Conservation (phyloP, 78 protist species). For the Tieghemostelium lacteum region DNA sequence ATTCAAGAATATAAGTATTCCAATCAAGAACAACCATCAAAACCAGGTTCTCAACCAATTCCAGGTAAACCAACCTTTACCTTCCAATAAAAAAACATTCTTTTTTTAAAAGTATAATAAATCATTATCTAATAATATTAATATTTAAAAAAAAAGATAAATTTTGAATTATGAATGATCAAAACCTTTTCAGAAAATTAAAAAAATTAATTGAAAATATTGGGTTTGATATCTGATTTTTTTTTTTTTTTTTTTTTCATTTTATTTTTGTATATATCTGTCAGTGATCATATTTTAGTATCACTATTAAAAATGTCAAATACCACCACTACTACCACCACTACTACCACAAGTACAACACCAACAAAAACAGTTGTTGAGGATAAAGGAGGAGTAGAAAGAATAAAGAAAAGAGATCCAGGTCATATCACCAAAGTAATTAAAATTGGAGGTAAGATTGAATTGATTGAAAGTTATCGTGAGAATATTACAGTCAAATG, state of each 20-base stretch:
- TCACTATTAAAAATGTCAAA: neutral
- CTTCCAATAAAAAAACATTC: too few species aligned
- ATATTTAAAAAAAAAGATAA: neutral
- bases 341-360: neutral
- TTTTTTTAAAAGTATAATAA: too few species aligned
- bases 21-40: neutral
- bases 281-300: neutral
- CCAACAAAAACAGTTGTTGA: constrained; percentile 3
- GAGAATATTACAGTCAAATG: neutral
- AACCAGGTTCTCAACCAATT: neutral
- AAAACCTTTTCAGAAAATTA: neutral
- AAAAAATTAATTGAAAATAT: neutral
- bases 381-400: constrained; percentile 55
- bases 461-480: constrained; percentile 62
- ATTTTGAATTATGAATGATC: neutral
- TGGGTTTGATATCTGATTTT: neutral
- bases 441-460: constrained; percentile 56
- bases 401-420: constrained; percentile 82
- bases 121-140: too few species aligned
- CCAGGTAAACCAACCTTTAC: constrained; percentile 56
- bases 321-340: constrained; percentile 42
- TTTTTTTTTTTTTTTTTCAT: constrained; percentile 7
- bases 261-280: neutral
- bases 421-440: constrained; percentile 77
- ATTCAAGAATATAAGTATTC: constrained; percentile 2